Percentiles rank a stretch among this genome's conserved stretches.
phyloP scores from a whole-genome alignment of 2,329 filamentous ascomycete genomes.

The Aspergillus brasiliensis region DNA sequence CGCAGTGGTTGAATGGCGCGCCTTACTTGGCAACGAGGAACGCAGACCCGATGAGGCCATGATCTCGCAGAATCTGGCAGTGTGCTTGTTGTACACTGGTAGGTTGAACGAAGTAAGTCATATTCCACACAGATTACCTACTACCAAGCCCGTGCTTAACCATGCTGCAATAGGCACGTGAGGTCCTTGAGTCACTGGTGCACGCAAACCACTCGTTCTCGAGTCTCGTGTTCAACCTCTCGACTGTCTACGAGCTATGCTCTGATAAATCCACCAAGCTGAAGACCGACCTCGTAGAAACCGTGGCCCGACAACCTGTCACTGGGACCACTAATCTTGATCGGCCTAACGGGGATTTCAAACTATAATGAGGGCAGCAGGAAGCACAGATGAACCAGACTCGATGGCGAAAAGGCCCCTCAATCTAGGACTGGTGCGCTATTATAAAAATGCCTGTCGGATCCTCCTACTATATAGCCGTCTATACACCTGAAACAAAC shows the following conservation, averaged over 20 bases:
- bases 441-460: conserved; percentile 13
- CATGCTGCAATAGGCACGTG: conserved; percentile 56
- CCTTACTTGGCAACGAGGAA: conserved; percentile 51
- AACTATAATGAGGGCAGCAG: conserved; percentile 56
- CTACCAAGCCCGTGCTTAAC: conserved; percentile 5
- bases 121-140: background rate
- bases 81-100: conserved; percentile 81
- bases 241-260: conserved; percentile 88
- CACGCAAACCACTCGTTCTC: conserved; percentile 68
- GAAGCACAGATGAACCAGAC: conserved; percentile 2
- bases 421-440: background rate
- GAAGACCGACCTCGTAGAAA: conserved; percentile 72
- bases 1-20: conserved; percentile 65
- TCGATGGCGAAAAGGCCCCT: background rate
- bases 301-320: conserved; percentile 62
- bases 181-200: conserved; percentile 67
- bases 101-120: conserved; percentile 67
- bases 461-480: background rate
- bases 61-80: conserved; percentile 77
- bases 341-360: conserved; percentile 72
- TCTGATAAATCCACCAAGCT: conserved; percentile 71
- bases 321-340: conserved; percentile 65
- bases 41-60: conserved; percentile 62
- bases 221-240: conserved; percentile 83
- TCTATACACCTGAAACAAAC: conserved; percentile 13